These are phyloP conservation scores for Cladosporium sp. DNA, from an alignment of 2,329 filamentous ascomycete species.

Conservation along the genomic window DNA sequence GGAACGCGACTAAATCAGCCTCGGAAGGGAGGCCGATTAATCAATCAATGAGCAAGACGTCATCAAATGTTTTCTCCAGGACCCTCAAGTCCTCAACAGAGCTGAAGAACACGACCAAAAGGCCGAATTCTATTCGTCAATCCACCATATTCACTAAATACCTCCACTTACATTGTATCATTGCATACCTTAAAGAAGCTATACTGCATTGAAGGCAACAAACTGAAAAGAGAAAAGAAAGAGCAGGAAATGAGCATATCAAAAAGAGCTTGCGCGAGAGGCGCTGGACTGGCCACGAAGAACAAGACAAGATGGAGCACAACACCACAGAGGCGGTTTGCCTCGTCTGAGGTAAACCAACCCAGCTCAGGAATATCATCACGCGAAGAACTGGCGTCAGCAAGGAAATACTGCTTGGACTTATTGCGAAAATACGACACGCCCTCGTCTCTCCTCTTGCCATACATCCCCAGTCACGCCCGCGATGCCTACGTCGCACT, in stretches of 20 bases:
- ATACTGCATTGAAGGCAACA: no score
- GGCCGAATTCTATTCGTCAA: no score
- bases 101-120: no score
- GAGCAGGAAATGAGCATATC: slow-evolving; percentile 3
- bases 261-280: background rate
- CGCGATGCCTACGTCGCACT: slow-evolving; percentile 86
- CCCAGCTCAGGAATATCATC: slow-evolving; percentile 23
- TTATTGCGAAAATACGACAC: slow-evolving; percentile 75
- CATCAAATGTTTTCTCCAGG: background rate
- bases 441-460: slow-evolving; percentile 78
- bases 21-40: background rate
- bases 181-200: no score
- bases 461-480: slow-evolving; percentile 72
- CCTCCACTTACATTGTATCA: no score
- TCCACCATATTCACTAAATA: no score
- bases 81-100: no score
- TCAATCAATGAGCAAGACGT: background rate
- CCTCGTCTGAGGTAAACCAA: slow-evolving; percentile 20
- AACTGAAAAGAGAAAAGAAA: background rate
- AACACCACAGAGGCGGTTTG: slow-evolving; percentile 15
- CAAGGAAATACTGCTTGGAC: slow-evolving; percentile 56
- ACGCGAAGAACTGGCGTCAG: slow-evolving; percentile 47
- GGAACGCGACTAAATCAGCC: slow-evolving; percentile 1
- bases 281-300: background rate
- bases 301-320: slow-evolving; percentile 1